Conservation (phyloP, 495 filamentous ascomycete genomes). For the Neurospora sp. region DNA sequence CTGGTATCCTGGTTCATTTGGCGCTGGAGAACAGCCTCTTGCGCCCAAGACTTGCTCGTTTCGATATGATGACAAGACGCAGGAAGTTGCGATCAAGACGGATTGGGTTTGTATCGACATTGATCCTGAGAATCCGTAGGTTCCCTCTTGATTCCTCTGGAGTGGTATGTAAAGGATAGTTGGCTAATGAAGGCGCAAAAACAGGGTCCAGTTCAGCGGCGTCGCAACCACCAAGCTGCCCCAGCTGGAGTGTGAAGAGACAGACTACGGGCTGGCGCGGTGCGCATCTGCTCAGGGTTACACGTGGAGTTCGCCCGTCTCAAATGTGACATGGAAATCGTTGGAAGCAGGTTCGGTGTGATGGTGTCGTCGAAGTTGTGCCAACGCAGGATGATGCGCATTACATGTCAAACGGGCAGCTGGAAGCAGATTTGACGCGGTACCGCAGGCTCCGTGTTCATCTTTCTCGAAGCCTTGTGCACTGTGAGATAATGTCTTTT, state of each 20-base stretch:
- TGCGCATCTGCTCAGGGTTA: neutral
- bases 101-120: slow-evolving; percentile 20
- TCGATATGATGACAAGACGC: slow-evolving; percentile 4
- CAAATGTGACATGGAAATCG: neutral
- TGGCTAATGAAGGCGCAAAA: neutral
- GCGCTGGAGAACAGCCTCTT: slow-evolving; percentile 6
- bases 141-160: neutral
- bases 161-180: neutral
- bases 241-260: neutral
- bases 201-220: slow-evolving; percentile 16
- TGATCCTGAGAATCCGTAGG: slow-evolving; percentile 17
- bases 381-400: neutral
- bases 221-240: slow-evolving; percentile 10
- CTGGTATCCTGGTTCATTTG: slow-evolving; percentile 17
- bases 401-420: neutral
- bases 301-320: neutral
- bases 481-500: neutral
- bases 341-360: neutral
- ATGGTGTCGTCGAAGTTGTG: neutral
- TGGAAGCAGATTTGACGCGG: neutral
- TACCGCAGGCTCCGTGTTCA: neutral
- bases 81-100: slow-evolving; percentile 7
- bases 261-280: neutral
- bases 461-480: neutral
- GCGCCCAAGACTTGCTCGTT: slow-evolving; percentile 14